These are phyloP conservation scores for Candida boidinii DNA, from an alignment of 805 yeast species.

Conservation along the genomic window DNA sequence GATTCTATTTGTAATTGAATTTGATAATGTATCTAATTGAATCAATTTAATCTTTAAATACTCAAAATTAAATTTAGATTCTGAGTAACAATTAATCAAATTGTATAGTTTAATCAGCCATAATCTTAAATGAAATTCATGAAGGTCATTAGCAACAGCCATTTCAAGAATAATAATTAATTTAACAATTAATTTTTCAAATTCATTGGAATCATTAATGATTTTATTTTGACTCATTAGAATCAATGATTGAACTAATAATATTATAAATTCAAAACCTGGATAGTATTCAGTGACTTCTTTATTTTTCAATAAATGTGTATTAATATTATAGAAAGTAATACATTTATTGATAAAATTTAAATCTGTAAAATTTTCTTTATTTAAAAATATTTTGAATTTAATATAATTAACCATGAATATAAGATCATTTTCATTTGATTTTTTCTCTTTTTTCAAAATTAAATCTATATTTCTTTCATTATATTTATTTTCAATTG, in stretches of 20 bases:
- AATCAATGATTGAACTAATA: constrained; percentile 36
- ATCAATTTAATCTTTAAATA: constrained; percentile 59
- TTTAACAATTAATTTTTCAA: constrained; percentile 22
- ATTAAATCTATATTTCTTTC: constrained; percentile 6
- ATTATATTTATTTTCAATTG: constrained; percentile 7
- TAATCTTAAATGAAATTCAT: constrained; percentile 61
- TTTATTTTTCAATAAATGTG: constrained; percentile 28
- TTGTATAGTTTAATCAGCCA: constrained; percentile 65
- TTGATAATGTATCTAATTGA: constrained; percentile 65
- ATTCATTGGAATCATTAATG: neutral
- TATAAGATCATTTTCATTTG: constrained; percentile 13
- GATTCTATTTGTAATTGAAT: constrained; percentile 40
- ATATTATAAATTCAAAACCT: constrained; percentile 57
- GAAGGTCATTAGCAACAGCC: constrained; percentile 46
- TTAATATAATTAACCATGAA: constrained; percentile 30
- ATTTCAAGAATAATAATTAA: constrained; percentile 51
- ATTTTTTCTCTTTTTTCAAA: constrained; percentile 5
- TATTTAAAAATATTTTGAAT: constrained; percentile 29
- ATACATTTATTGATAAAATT: constrained; percentile 26
- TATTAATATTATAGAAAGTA: constrained; percentile 30
- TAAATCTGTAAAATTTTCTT: constrained; percentile 9
- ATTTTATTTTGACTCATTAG: constrained; percentile 3
- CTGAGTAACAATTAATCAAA: constrained; percentile 42
- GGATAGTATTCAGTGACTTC: constrained; percentile 61
- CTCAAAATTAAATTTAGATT: constrained; percentile 43